Evolutionary conservation across 176 grass and related monocot genomes (phyloP), one percentile per base, ranked within the genome.

Genomic region (Dactylis glomerata): DNA sequence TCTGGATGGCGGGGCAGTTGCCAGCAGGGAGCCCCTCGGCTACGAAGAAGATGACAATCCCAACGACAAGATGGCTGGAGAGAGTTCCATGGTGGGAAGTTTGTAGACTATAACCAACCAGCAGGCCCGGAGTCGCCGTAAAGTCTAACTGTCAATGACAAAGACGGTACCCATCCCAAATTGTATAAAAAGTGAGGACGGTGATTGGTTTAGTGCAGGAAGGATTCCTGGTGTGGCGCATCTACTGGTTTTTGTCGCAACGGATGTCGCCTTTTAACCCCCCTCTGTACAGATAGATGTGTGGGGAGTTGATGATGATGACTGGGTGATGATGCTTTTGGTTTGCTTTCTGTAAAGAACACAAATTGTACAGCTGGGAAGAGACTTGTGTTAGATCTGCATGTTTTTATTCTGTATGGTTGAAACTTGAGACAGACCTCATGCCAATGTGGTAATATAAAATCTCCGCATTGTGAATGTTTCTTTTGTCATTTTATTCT

Each of bases 171-270:
- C 80, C 79, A 51, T 27, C 68, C 81, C 85, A 84, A 87, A 91
- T 14, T 91, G 89, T 91, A 91, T 84, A 91, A 61, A 89, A 91
- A 84, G 41, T 12, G 85, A 87, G 85, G 61, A 89, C 77, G 88
- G 77, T 82, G 88, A 82, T 82, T 63, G 72, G 83, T 72, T 77
- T 72, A 82, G 71, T 51, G 23, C 77, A 52, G 58, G 76, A 86
- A 46, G 54, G 58, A 83, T 90, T 46, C 66, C 27, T 87, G 84
- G 81, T 51, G 89, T 87, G 81, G 81, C 76, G 47, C 81, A 87
- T 91, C 85, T 80, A 59, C 68, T 62, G 31, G 84, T 76, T 91
- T 87, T 87, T 84, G 45, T 84, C 13, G 59, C 57, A 84, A 84
- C 11, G 41, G 89, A 87, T 91, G 89, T 75, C 59, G 68, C 76